phyloP scores from a whole-genome alignment of 2,329 filamentous ascomycete genomes.

The Alternaria dauci region DNA sequence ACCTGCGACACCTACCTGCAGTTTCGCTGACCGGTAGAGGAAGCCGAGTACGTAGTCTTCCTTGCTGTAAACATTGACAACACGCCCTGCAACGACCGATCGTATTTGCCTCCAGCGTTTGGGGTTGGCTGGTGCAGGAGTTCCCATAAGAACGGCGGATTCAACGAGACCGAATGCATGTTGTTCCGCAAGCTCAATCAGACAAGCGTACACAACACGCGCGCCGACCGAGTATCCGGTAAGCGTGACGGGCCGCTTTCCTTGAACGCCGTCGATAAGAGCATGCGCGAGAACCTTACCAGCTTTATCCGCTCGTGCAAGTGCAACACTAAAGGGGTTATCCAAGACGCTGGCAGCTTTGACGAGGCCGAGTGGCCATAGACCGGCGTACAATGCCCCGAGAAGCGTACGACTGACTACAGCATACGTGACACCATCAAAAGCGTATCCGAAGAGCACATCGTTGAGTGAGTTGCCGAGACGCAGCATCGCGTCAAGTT shows the following conservation, averaged over 20 bases:
- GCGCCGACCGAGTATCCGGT: constrained; percentile 85
- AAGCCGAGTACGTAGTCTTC: constrained; percentile 89
- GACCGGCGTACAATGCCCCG: constrained; percentile 54
- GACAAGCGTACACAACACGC: constrained; percentile 80
- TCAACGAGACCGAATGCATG: constrained; percentile 85
- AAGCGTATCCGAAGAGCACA: constrained; percentile 79
- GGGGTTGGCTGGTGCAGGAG: constrained; percentile 75
- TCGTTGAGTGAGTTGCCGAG: constrained; percentile 79
- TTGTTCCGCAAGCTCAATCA: constrained; percentile 77
- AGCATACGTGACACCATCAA: constrained; percentile 74
- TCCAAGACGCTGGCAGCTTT: constrained; percentile 68
- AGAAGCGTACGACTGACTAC: constrained; percentile 69
- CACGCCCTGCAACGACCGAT: constrained; percentile 77
- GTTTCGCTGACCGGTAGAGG: constrained; percentile 81
- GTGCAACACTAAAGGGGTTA: constrained; percentile 80
- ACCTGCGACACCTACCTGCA: constrained; percentile 83
- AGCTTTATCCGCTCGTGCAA: constrained; percentile 79
- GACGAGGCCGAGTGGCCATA: constrained; percentile 58
- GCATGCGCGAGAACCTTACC: constrained; percentile 81
- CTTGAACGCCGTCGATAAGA: constrained; percentile 79
- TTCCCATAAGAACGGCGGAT: constrained; percentile 80
- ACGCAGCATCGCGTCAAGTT: constrained; percentile 76
- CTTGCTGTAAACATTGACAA: constrained; percentile 86
- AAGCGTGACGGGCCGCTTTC: constrained; percentile 79
- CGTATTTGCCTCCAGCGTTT: constrained; percentile 79